These are phyloP conservation scores for Eutrema yunnanense DNA, from an alignment of 345 rosid species.

Conservation along the genomic window DNA sequence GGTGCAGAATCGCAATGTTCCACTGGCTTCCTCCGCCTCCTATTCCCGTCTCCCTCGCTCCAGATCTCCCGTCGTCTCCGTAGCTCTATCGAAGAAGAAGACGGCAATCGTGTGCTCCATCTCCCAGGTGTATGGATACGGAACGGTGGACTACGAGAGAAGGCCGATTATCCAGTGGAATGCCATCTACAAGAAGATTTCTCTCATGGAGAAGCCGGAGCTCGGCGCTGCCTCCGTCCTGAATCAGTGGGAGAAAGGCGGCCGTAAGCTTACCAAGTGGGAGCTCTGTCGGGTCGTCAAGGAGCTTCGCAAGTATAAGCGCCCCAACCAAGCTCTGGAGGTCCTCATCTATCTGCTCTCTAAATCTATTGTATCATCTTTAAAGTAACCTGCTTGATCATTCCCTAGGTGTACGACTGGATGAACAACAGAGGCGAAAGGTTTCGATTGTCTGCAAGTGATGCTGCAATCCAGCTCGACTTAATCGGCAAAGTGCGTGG, in stretches of 20 bases:
- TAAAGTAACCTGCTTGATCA: neutral
- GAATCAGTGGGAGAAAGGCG: conserved; percentile 64
- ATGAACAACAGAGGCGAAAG: conserved; percentile 73
- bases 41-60: conserved; percentile 35
- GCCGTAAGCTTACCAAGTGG: conserved; percentile 70
- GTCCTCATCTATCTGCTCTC: conserved; percentile 25
- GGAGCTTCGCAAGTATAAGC: conserved; percentile 81
- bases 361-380: neutral
- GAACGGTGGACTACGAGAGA: conserved; percentile 68
- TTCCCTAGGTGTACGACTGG: conserved; percentile 73
- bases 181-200: conserved; percentile 65
- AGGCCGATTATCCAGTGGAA: conserved; percentile 76
- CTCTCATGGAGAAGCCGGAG: conserved; percentile 71
- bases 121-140: conserved; percentile 65
- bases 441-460: conserved; percentile 66
- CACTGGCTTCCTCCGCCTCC: conserved; percentile 41
- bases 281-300: conserved; percentile 87
- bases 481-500: conserved; percentile 80
- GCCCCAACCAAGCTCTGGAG: conserved; percentile 75
- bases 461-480: conserved; percentile 92
- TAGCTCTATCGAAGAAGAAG: conserved; percentile 13
- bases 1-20: conserved; percentile 37
- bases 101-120: conserved; percentile 42
- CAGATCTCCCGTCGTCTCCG: conserved; percentile 17
- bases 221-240: conserved; percentile 62